Base-by-base conservation (phyloP, 2,329 filamentous ascomycete genomes). In the Fusarium brachygibbosum region DNA sequence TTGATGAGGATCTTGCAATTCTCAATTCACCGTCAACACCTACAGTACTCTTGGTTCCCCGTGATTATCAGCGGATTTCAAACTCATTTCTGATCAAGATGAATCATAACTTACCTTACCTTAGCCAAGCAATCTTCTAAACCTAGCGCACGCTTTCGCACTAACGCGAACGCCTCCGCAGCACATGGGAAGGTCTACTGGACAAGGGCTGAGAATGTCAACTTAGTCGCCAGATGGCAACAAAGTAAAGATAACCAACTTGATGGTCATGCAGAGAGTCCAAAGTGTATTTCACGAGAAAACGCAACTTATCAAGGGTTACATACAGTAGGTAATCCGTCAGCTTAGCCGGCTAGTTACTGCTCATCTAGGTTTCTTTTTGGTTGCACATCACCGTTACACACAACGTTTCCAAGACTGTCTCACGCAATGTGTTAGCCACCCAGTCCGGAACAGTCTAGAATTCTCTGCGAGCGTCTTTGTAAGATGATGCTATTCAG, bases 121-220 rank as follows among this genome's bases (percentile, higher is more conserved):
- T 17, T 42, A 42, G 52, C 31, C 55, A 68, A 56, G 55, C 62
- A 56, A 41, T 56, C 51, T 49, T 44, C 44, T 45, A 25, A 31
- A 56, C 37, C 40, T 55, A 46, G 45, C 45, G 53, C 35, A 66
- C 54, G 35, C 41, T 65, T 40, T 53, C 48, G 49, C 56, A 71
- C 69, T 70, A 69, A 63, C 41, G 65, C 68, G 63, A 74, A 74
- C 72, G 38, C 68, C 72, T 71, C 60, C 56, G 23, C 25, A 41
- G 42, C 70, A 72, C 60, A 62, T 66, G 64, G 63, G 45, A 40
- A 51, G 52, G 44, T 59, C 52, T 57, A 74, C 72, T 74, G 70
- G 68, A 52, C 49, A 55, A 56, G 21, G 38, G 46, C 25, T 46
- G 55, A 57, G 65, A 42, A 54, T 51, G 50, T 25, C 6, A 25